Evolutionary conservation across 768 basidiomycete species (phyloP).

Genomic region (Imleria badia): DNA sequence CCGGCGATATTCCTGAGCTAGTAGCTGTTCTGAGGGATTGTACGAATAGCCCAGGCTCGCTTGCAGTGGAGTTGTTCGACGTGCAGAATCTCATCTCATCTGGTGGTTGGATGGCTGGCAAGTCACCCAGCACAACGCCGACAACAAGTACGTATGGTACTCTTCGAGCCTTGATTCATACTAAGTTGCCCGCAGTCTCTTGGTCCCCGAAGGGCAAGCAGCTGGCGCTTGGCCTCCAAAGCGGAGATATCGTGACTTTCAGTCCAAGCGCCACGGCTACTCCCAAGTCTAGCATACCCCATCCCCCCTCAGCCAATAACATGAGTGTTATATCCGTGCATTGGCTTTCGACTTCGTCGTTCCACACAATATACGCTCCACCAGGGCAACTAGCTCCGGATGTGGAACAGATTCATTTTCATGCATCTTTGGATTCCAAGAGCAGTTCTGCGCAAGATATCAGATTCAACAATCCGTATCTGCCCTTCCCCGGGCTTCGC

Average conservation of each 20-base stretch:
- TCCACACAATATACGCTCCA: conserved; percentile 62
- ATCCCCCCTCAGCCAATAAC: conserved; percentile 51
- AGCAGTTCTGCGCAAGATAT: conserved; percentile 37
- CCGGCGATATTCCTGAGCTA: conserved; percentile 54
- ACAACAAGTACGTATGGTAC: conserved; percentile 51
- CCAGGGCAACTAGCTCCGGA: conserved; percentile 39
- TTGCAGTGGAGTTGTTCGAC: conserved; percentile 61
- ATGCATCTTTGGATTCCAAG: conserved; percentile 44
- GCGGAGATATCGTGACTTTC: conserved; percentile 71
- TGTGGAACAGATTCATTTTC: conserved; percentile 41
- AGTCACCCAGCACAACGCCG: conserved; percentile 50
- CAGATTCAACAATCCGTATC: conserved; percentile 39
- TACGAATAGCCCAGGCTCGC: conserved; percentile 32
- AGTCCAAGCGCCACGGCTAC: conserved; percentile 52
- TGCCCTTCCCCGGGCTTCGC: conserved; percentile 45
- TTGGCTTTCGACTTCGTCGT: conserved; percentile 72
- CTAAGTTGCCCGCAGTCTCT: conserved; percentile 48
- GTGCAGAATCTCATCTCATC: conserved; percentile 45
- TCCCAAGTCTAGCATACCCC: conserved; percentile 55
- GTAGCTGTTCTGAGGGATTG: conserved; percentile 57
- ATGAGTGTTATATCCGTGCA: conserved; percentile 50
- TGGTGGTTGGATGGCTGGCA: conserved; percentile 55
- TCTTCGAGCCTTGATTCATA: not conserved
- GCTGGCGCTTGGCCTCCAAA: conserved; percentile 69
- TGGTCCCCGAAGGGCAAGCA: conserved; percentile 91